Conservation (phyloP, 2,329 filamentous ascomycete genomes). For the Cercospora sesami region DNA sequence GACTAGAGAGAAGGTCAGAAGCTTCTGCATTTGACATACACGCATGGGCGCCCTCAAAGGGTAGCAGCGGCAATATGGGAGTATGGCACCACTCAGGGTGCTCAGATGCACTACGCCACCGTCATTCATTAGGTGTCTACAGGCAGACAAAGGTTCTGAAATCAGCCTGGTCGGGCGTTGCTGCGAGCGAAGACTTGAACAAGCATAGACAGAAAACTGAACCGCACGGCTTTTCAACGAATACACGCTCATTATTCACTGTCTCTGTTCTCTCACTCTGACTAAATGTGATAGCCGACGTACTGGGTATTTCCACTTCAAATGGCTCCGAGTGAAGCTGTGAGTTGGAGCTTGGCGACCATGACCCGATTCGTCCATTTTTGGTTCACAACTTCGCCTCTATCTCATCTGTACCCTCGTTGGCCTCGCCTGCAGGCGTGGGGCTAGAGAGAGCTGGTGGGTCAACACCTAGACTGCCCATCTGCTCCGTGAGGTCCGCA, state of each 20-base stretch:
- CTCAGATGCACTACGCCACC: not conserved
- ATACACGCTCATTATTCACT: not conserved
- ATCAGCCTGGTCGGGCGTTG: not conserved
- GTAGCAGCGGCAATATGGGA: no score
- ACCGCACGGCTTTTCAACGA: not conserved
- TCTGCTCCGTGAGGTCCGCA: not conserved
- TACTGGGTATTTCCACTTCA: not conserved
- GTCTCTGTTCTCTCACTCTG: not conserved
- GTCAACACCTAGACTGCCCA: not conserved
- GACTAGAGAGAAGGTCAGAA: not conserved
- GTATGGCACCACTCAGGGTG: not conserved
- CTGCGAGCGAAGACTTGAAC: not conserved
- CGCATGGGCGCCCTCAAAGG: no score
- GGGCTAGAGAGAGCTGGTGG: not conserved
- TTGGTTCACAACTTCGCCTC: not conserved
- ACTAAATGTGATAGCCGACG: not conserved
- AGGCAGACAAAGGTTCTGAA: not conserved
- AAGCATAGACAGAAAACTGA: not conserved
- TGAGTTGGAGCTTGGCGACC: not conserved
- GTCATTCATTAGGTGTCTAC: not conserved
- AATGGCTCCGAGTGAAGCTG: not conserved
- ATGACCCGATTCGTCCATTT: not conserved
- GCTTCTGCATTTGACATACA: not conserved
- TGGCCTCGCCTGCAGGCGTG: not conserved
- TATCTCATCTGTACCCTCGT: not conserved